Conservation (phyloP, 768 basidiomycete species). For the Russula virescens region DNA sequence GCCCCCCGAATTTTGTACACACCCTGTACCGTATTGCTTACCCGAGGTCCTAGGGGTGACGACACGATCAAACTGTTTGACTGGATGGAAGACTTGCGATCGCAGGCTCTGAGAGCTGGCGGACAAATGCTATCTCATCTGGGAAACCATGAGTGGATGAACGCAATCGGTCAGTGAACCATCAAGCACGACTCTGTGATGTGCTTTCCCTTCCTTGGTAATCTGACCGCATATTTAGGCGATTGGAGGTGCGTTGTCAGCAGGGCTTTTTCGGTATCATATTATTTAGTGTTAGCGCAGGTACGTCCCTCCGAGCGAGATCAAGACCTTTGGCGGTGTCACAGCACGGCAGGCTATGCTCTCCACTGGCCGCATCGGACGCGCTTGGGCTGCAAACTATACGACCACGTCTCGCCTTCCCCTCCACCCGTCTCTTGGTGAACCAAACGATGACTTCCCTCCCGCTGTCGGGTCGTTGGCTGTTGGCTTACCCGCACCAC, state of each 20-base stretch:
- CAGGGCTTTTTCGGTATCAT: background rate
- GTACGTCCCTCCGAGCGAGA: slow-evolving; percentile 80
- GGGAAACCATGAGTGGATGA: slow-evolving; percentile 98
- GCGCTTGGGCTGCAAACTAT: slow-evolving; percentile 82
- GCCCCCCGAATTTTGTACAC: slow-evolving; percentile 23
- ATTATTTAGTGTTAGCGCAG: slow-evolving; percentile 33
- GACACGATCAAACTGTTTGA: slow-evolving; percentile 83
- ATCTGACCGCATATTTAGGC: slow-evolving; percentile 37
- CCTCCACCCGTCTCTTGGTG: slow-evolving; percentile 63
- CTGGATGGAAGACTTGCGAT: slow-evolving; percentile 80
- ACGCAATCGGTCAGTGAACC: slow-evolving; percentile 56
- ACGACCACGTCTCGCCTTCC: slow-evolving; percentile 77
- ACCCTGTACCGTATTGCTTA: background rate
- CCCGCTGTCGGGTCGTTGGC: slow-evolving; percentile 38
- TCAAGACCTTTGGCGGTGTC: slow-evolving; percentile 74
- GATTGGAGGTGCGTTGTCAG: slow-evolving; percentile 67
- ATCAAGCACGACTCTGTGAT: background rate
- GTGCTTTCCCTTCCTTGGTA: slow-evolving; percentile 5
- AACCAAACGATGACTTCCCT: slow-evolving; percentile 50
- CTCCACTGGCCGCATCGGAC: slow-evolving; percentile 69
- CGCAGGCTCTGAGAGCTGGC: slow-evolving; percentile 61
- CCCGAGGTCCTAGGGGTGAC: slow-evolving; percentile 54
- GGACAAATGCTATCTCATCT: slow-evolving; percentile 72
- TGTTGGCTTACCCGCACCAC: slow-evolving; percentile 31
- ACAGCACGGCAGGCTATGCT: slow-evolving; percentile 67